phyloP scores from a whole-genome alignment of 106 monocot genomes.

The Narthecium ossifragum region DNA sequence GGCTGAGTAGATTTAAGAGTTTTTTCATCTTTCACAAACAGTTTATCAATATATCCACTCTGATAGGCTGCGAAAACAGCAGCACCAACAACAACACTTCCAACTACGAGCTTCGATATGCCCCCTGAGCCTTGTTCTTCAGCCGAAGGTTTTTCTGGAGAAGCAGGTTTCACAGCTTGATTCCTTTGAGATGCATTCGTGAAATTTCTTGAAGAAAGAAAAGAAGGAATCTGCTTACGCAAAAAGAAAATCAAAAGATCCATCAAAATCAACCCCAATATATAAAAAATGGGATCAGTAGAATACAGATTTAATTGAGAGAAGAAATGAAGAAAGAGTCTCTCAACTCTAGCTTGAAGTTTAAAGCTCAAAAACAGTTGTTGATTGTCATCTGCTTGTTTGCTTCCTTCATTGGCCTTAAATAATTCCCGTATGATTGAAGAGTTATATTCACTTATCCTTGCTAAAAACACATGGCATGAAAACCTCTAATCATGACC shows the following conservation, averaged over 20 bases:
- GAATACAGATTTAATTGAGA: too few relatives aligned
- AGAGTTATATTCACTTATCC: too few relatives aligned
- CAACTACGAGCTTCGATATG: constrained; percentile 41
- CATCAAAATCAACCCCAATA: background rate
- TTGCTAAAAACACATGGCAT: too few relatives aligned
- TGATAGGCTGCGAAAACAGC: constrained; percentile 42
- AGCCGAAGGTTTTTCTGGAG: constrained; percentile 24
- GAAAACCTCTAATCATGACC: too few relatives aligned
- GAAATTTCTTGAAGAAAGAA: constrained; percentile 43
- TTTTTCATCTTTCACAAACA: constrained; percentile 21
- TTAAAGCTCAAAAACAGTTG: too few relatives aligned
- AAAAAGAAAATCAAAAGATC: constrained; percentile 3
- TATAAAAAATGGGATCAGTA: too few relatives aligned
- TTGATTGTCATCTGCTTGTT: too few relatives aligned
- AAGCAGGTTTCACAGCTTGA: constrained; percentile 16
- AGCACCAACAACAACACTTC: constrained; percentile 40
- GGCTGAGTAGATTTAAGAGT: constrained; percentile 6
- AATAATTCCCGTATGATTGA: too few relatives aligned
- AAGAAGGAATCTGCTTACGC: constrained; percentile 29
- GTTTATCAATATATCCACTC: constrained; percentile 32
- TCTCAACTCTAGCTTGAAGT: too few relatives aligned
- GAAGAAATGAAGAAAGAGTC: too few relatives aligned
- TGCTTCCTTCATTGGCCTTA: too few relatives aligned
- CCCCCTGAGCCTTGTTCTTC: constrained; percentile 23
- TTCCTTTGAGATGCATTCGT: constrained; percentile 29